Percentiles rank a stretch among this genome's conserved stretches.
These are phyloP conservation scores for Trichopus zeylanicus DNA, from an alignment of 116 monocot genomes.

Conservation along the genomic window DNA sequence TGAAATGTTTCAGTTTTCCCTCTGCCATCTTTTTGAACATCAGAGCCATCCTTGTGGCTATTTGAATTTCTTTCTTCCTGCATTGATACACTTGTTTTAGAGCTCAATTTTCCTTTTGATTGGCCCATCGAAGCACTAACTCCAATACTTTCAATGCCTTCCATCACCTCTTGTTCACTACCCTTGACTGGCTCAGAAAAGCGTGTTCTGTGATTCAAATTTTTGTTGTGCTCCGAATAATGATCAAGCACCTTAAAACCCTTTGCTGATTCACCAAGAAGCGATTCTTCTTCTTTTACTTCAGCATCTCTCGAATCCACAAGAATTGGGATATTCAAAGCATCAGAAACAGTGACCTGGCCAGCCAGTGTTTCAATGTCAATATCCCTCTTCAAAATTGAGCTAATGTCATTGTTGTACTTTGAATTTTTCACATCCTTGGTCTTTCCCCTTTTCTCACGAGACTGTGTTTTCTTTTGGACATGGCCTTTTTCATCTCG, in stretches of 20 bases:
- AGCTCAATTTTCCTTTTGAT: constrained; percentile 24
- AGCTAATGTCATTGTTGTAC: constrained; percentile 17
- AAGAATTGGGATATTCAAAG: constrained; percentile 20
- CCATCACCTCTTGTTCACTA: constrained; percentile 11
- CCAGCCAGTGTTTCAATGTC: constrained; percentile 30
- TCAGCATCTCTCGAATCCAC: constrained; percentile 18
- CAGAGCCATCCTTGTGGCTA: constrained; percentile 14
- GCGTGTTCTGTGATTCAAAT: constrained; percentile 14
- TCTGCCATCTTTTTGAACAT: constrained; percentile 20
- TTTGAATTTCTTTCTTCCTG: constrained; percentile 24
- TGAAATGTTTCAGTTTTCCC: constrained; percentile 22
- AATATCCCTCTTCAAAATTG: constrained; percentile 30
- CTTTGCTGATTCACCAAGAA: constrained; percentile 13
- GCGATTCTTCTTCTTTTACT: constrained; percentile 11
- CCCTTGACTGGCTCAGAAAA: constrained; percentile 16
- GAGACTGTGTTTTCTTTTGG: constrained; percentile 25
- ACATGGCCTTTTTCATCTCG: constrained; percentile 24
- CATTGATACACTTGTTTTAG: constrained; percentile 17
- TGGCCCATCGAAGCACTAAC: constrained; percentile 9
- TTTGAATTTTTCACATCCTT: constrained; percentile 24
- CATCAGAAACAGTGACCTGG: constrained; percentile 18
- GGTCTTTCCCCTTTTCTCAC: constrained; percentile 18
- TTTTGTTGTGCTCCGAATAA: constrained; percentile 16
- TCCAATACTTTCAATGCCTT: constrained; percentile 11
- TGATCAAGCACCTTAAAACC: constrained; percentile 3